Evolutionary conservation across 2,329 filamentous ascomycete species (phyloP).

Genomic region (Aphanoascus verrucosus): DNA sequence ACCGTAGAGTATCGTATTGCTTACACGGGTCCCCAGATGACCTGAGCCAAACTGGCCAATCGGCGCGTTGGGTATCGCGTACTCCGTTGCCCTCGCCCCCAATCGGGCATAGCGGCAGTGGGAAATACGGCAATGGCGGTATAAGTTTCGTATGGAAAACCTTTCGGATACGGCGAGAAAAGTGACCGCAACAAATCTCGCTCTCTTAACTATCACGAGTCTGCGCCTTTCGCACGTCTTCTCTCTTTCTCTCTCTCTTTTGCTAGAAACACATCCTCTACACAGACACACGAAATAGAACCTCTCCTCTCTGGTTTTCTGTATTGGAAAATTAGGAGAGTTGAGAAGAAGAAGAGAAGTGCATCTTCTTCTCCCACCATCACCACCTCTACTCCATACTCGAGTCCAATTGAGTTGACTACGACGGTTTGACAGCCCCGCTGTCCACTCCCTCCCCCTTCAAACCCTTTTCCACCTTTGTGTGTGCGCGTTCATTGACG

Average conservation of each 20-base stretch:
- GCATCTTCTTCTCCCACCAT: background rate
- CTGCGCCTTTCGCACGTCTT: background rate
- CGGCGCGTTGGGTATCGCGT: background rate
- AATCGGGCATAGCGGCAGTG: background rate
- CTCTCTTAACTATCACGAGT: background rate
- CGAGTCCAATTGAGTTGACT: too few relatives aligned
- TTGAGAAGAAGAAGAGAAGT: background rate
- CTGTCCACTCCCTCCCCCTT: background rate
- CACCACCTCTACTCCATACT: background rate
- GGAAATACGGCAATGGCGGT: background rate
- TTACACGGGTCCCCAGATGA: background rate
- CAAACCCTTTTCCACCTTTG: background rate
- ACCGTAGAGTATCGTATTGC: background rate
- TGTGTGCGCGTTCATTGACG: conserved; percentile 56
- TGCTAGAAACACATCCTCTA: background rate
- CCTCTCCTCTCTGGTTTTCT: conserved; percentile 6
- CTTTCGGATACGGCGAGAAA: background rate
- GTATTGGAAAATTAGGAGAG: background rate
- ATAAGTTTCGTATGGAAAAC: background rate
- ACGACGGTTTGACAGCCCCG: background rate
- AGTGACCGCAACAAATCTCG: background rate
- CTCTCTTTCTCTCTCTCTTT: background rate
- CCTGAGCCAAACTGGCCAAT: background rate
- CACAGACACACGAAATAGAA: background rate
- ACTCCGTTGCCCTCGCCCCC: background rate